These are phyloP conservation scores for Hyaloscypha variabilis DNA, from an alignment of 495 filamentous ascomycete genomes.

Conservation along the genomic window DNA sequence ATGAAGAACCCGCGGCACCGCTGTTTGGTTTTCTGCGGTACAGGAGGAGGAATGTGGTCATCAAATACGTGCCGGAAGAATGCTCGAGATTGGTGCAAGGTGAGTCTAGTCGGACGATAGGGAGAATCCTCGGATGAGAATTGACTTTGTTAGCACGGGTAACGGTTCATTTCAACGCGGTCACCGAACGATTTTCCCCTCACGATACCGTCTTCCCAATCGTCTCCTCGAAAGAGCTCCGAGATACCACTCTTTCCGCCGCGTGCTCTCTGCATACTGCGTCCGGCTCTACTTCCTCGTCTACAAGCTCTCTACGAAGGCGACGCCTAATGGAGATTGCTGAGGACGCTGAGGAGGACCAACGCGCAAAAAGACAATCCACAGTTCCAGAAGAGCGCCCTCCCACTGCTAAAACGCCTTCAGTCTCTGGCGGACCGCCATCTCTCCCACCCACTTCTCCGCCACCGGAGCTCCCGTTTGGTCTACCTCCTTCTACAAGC, in stretches of 20 bases:
- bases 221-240: conserved; percentile 73
- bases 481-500: conserved; percentile 6
- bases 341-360: conserved; percentile 72
- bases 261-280: conserved; percentile 90
- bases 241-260: conserved; percentile 82
- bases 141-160: conserved; percentile 69
- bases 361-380: conserved; percentile 49
- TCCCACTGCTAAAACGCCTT: conserved; percentile 28
- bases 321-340: conserved; percentile 85
- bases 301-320: conserved; percentile 75
- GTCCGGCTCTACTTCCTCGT: conserved; percentile 84
- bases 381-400: conserved; percentile 35
- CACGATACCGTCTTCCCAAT: conserved; percentile 83
- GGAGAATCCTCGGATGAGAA: background rate
- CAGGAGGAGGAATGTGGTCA: conserved; percentile 83
- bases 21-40: conserved; percentile 93
- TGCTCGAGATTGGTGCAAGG: conserved; percentile 91
- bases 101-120: conserved; percentile 40
- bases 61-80: conserved; percentile 90
- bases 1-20: conserved; percentile 82
- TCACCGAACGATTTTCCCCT: conserved; percentile 84
- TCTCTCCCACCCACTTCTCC: background rate
- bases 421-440: conserved; percentile 21
- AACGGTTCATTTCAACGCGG: conserved; percentile 88
- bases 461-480: background rate